Base-by-base conservation (phyloP, 2,329 filamentous ascomycete species). In the Aspergillus sp. region DNA sequence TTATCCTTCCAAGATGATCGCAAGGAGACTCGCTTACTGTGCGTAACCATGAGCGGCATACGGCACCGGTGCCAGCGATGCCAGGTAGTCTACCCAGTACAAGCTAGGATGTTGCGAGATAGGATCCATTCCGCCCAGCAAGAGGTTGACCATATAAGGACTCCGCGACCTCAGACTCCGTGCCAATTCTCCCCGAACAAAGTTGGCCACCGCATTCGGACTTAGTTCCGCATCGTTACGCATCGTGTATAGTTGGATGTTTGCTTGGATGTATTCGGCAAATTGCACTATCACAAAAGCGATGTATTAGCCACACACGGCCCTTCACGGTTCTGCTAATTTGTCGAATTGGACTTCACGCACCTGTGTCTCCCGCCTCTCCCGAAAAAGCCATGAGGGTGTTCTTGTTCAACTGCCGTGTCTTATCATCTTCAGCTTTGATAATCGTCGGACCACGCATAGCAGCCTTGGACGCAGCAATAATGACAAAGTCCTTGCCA, bases 41-140 rank as follows among this genome's bases (percentile, higher is more conserved):
- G 93, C 93, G 72, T 98, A 98, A 58, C 93, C 93, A 62, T 98
- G 94, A 51, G 93, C 93, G 42, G 93, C 94, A 66, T 98, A 98
- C 47, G 93, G 93, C 42, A 98, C 76, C 30, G 86, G 80, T 4
- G 89, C 91, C 65, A 90, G 73, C 52, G 90, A 84, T 55, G 91
- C 93, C 63, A 98, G 81, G 73, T 97, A 97, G 68, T 98, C 91
- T 60, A 96, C 79, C 93, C 93, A 98, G 79, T 94, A 95, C 57
- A 98, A 74, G 62, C 85, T 85, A 29, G 93, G 91, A 78, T 93
- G 87, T 71, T 88, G 80, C 57, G 86, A 89, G 72, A 94, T 93
- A 55, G 86, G 83, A 70, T 98, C 91, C 60, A 94, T 85, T 55
- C 94, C 93, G 56, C 91, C 93, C 48, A 98, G 83, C 51, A 98